These are phyloP conservation scores for Delonix regia DNA, from an alignment of 306 rosid genomes.

Conservation along the genomic window DNA sequence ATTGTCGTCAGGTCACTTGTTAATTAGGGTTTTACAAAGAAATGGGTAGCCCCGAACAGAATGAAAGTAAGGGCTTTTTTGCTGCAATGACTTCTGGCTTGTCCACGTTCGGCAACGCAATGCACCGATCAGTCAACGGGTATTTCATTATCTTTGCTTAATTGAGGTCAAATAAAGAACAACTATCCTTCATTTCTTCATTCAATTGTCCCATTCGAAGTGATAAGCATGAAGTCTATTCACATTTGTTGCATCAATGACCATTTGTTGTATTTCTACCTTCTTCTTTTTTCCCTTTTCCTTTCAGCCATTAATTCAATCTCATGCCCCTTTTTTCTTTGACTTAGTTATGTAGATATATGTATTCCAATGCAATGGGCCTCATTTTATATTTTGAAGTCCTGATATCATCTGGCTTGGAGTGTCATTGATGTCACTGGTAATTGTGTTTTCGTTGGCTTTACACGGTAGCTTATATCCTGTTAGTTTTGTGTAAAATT, in stretches of 20 bases:
- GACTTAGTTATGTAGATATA: not conserved
- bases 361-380: not conserved
- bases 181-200: not conserved
- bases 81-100: slow-evolving; percentile 75
- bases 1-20: slow-evolving; percentile 11
- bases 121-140: slow-evolving; percentile 97
- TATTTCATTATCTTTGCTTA: slow-evolving; percentile 35
- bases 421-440: not conserved
- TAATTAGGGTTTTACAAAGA: slow-evolving; percentile 42
- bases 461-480: not conserved
- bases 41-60: slow-evolving; percentile 64
- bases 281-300: not conserved
- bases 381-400: not conserved
- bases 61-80: slow-evolving; percentile 66
- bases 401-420: not conserved
- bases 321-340: not conserved
- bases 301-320: not conserved
- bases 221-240: not conserved
- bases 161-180: slow-evolving; percentile 8
- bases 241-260: not conserved
- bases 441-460: not conserved
- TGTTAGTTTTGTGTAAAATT: not conserved
- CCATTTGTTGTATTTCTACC: not conserved
- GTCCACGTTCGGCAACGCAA: slow-evolving; percentile 71
- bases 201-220: not conserved